Conservation (phyloP, 345 rosid species). For the Citropsis articulata region DNA sequence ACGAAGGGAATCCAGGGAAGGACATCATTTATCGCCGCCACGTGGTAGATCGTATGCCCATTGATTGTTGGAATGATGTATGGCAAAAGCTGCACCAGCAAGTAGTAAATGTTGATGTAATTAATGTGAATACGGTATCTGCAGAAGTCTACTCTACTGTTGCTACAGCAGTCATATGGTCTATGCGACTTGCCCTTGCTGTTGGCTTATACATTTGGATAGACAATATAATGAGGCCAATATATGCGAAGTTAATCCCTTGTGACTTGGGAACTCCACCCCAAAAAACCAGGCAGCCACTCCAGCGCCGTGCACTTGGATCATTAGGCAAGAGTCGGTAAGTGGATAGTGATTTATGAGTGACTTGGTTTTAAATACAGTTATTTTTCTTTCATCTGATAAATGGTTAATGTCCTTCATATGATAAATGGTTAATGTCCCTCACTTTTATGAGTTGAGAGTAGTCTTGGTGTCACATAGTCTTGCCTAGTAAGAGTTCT, state of each 20-base stretch:
- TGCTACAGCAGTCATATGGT: conserved; percentile 89
- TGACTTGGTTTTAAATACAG: background rate
- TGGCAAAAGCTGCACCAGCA: conserved; percentile 94
- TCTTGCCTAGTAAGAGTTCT: background rate
- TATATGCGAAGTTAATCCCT: conserved; percentile 87
- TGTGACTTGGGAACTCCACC: conserved; percentile 82
- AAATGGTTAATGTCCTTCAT: background rate
- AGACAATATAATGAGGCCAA: conserved; percentile 75
- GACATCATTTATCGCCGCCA: conserved; percentile 81
- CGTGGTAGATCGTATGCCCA: conserved; percentile 86
- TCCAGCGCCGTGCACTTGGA: conserved; percentile 78
- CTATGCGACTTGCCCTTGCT: conserved; percentile 83
- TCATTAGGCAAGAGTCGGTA: conserved; percentile 93
- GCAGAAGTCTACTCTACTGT: conserved; percentile 79
- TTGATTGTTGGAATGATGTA: conserved; percentile 95
- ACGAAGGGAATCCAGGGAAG: conserved; percentile 38
- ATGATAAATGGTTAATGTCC: background rate
- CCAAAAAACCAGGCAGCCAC: conserved; percentile 50
- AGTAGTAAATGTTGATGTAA: conserved; percentile 76
- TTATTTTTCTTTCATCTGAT: conserved; percentile 6
- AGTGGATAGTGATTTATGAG: conserved; percentile 27
- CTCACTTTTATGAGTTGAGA: background rate
- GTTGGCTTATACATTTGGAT: conserved; percentile 75
- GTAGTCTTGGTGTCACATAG: background rate
- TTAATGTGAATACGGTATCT: conserved; percentile 70